Percentiles rank a stretch among this genome's conserved stretches.
phyloP scores from a whole-genome alignment of 1,139 yeast genomes.

The Saccharomyces hybrid region DNA sequence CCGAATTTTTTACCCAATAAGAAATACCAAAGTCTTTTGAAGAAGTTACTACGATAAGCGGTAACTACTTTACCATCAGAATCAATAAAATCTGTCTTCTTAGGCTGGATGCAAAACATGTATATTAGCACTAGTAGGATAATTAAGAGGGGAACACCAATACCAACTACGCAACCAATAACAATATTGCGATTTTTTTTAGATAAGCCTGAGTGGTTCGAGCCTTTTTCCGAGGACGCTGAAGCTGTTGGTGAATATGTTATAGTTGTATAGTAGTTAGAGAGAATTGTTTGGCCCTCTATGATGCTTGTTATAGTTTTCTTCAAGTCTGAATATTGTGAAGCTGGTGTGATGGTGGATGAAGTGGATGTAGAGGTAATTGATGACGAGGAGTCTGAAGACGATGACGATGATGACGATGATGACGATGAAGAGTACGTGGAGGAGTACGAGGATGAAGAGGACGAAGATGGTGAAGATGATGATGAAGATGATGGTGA shows the following conservation, averaged over 20 bases:
- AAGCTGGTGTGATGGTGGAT: slow-evolving; percentile 3
- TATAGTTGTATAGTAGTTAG: slow-evolving; percentile 30
- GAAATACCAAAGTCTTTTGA: slow-evolving; percentile 2
- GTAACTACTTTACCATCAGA: slow-evolving; percentile 37
- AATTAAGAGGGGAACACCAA: slow-evolving; percentile 34
- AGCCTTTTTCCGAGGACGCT: slow-evolving; percentile 6
- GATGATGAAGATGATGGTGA: slow-evolving; percentile 14
- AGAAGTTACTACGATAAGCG: slow-evolving; percentile 16
- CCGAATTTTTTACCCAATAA: slow-evolving; percentile 1
- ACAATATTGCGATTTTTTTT: slow-evolving; percentile 38
- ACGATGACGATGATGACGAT: slow-evolving; percentile 9
- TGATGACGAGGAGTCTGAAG: slow-evolving; percentile 20
- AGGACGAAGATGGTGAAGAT: slow-evolving; percentile 8
- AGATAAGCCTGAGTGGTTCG: slow-evolving; percentile 32
- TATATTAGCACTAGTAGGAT: slow-evolving; percentile 19
- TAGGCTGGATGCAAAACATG: slow-evolving; percentile 27
- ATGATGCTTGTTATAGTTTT: slow-evolving; percentile 26
- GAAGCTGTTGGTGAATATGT: slow-evolving; percentile 19
- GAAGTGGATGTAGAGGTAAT: slow-evolving; percentile 2
- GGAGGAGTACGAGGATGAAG: slow-evolving; percentile 12
- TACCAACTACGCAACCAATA: slow-evolving; percentile 42
- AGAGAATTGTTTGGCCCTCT: slow-evolving; percentile 30
- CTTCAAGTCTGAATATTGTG: background rate
- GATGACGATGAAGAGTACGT: slow-evolving; percentile 15
- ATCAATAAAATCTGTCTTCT: slow-evolving; percentile 33